These are phyloP conservation scores for Penicillium nucicola DNA, from an alignment of 495 filamentous ascomycete species.

Conservation along the genomic window DNA sequence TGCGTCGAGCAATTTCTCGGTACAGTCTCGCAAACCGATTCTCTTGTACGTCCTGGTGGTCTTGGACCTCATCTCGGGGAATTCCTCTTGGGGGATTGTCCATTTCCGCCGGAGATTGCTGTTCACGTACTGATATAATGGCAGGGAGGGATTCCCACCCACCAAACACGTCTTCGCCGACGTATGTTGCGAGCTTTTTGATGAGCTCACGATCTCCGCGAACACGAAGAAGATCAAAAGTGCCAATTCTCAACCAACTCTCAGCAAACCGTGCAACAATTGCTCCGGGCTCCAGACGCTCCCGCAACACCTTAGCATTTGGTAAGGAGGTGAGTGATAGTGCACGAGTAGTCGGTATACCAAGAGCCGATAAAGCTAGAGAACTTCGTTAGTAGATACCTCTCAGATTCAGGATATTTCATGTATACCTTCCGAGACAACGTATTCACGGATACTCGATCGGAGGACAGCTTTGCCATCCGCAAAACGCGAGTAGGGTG, in stretches of 20 bases:
- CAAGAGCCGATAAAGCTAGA: slow-evolving; percentile 67
- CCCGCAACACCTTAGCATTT: slow-evolving; percentile 66
- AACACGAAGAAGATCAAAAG: slow-evolving; percentile 82
- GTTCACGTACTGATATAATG: slow-evolving; percentile 29
- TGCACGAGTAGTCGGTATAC: slow-evolving; percentile 83
- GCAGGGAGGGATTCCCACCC: slow-evolving; percentile 80
- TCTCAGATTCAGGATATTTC: not conserved
- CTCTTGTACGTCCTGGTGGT: slow-evolving; percentile 60
- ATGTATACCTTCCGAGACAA: slow-evolving; percentile 71
- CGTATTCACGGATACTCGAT: slow-evolving; percentile 87
- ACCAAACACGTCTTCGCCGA: slow-evolving; percentile 78
- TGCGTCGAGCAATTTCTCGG: slow-evolving; percentile 79
- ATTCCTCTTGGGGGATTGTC: slow-evolving; percentile 48
- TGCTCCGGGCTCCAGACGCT: slow-evolving; percentile 87
- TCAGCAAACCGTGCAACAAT: slow-evolving; percentile 91
- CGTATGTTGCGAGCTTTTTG: slow-evolving; percentile 71
- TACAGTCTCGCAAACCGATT: slow-evolving; percentile 88
- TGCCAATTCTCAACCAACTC: slow-evolving; percentile 87
- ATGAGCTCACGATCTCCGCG: slow-evolving; percentile 75
- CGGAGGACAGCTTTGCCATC: slow-evolving; percentile 93
- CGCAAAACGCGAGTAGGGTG: slow-evolving; percentile 95
- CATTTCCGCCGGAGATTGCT: slow-evolving; percentile 34
- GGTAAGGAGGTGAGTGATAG: slow-evolving; percentile 77
- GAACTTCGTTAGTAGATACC: not conserved
- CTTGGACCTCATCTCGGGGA: slow-evolving; percentile 55